Conservation (phyloP, 192 early-diverging fungal species). For the Mortierella hygrophila region DNA sequence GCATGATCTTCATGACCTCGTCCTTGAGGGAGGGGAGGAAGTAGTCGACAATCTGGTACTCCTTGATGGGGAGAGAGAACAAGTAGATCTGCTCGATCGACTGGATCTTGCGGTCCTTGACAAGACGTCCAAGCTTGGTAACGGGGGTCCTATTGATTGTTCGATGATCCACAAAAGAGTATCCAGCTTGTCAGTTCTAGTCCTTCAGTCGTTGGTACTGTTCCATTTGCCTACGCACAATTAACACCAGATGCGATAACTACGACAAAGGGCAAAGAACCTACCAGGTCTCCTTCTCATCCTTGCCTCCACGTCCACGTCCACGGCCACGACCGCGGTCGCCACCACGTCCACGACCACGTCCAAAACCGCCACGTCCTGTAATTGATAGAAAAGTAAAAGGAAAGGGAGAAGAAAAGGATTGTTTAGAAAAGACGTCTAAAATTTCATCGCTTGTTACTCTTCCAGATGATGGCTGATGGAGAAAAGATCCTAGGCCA, state of each 20-base stretch:
- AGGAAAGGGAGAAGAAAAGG: background rate
- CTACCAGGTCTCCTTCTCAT: conserved; percentile 72
- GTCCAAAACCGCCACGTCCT: conserved; percentile 86
- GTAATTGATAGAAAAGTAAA: conserved; percentile 10
- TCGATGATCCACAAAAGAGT: background rate
- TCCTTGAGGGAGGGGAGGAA: conserved; percentile 96
- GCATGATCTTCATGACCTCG: conserved; percentile 99
- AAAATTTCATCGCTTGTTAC: background rate
- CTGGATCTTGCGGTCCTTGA: conserved; percentile 98
- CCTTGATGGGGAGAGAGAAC: conserved; percentile 99
- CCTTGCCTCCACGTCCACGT: conserved; percentile 77
- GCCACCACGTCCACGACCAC: conserved; percentile 79
- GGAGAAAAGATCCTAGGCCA: background rate
- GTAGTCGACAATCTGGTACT: conserved; percentile 98
- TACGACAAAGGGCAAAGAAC: background rate
- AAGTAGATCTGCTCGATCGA: conserved; percentile 96
- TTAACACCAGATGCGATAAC: conserved; percentile 63
- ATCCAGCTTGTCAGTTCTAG: background rate
- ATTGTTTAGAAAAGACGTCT: background rate
- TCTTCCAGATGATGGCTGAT: background rate
- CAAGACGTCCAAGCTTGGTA: conserved; percentile 99
- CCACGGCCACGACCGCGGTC: conserved; percentile 74
- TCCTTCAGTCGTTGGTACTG: background rate
- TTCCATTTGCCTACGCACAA: background rate
- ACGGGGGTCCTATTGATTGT: conserved; percentile 72